Base-by-base conservation (phyloP, 2,329 filamentous ascomycete species). In the Zarea fungicola region DNA sequence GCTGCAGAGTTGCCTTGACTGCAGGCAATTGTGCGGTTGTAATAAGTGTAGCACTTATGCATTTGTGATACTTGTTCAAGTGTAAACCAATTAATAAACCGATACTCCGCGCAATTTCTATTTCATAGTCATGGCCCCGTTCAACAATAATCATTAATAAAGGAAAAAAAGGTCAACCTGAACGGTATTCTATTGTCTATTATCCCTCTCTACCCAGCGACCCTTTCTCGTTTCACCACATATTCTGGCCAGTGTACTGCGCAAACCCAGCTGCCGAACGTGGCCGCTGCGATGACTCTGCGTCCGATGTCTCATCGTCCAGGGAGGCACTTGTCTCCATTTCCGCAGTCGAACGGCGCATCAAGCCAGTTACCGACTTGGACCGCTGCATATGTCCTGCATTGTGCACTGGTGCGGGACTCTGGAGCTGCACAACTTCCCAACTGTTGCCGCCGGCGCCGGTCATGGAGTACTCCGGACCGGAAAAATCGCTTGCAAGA, bases 151-250 rank as follows among this genome's bases (percentile, higher is more conserved):
- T n/a, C n/a, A n/a, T n/a, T n/a, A n/a, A n/a, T 19, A 36, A 44
- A 22, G 11, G 36, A 34, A 25, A 36, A 36, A 13, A 14, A 22
- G 5, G 10, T 6, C 25, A 21, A 18, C 18, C 6, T 6, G 32
- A 46, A 39, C 35, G 25, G 34, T 34, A 14, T 19, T 19, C 8
- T 26, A 55, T 58, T 52, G 60, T 55, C 59, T 56, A 64, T 50
- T 45, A 5, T 21, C n/a, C 13, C 31, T 21, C 34, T 35, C 21
- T 23, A 11, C 31, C 19, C n/a, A n/a, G 11, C 32, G 6, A 22
- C 37, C 28, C 40, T 22, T 49, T 25, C 28, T n/a, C 32, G 3
- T 9, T 6, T 47, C 28, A 48, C 45, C 45, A 48, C 37, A 42
- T 29, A 32, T 36, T 42, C 18, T 42, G 28, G 5, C 18, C 37